Base-by-base conservation (phyloP, 1,284 basidiomycete species). In the Cutaneotrichosporon spelunceum region DNA sequence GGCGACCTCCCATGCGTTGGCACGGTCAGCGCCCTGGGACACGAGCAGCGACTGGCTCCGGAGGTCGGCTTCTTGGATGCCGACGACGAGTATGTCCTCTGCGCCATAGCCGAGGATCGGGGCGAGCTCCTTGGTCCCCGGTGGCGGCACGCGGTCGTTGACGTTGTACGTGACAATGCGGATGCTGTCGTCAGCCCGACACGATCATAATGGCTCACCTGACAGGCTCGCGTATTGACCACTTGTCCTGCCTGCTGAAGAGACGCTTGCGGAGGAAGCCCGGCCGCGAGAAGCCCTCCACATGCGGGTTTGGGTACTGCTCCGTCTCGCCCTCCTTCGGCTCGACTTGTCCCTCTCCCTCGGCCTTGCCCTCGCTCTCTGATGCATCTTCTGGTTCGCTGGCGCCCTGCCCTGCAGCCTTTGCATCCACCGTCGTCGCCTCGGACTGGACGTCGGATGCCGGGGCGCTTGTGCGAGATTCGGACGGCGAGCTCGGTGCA, bases 1-100 rank as follows among this genome's bases (percentile, higher is more conserved):
- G 30, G 75, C 71, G 4, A 72, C 58, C 70, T 84, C 83, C 85
- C 85, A 86, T 47, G 81, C 78, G 19, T 81, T 70, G 0, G 84
- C 84, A 19, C 84, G 80, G 56, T 75, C 59, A 27, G 60, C 68
- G 1, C 74, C 74, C 44, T 74, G 75, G 7, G 75, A 71, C 3
- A 75, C 56, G 13, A 78, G 62, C 36, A 78, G 54, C 0, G 75
- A 70, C n/a, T 68, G 64, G 59, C 69, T 68, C 9, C 76, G 64
- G 0, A 78, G 68, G 42, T 78, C 75, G 70, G 44, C 9, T 27
- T 78, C 76, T 56, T 78, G 75, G 23, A 76, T 69, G 1, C 75
- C 74, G 34, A 76, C 71, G 1, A 76, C 75, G 27, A 78, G 65
- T 16, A 78, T 54, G 64, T 78, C 76, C 21, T 76, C 74, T 8